Base-by-base conservation (phyloP, 345 rosid species). In the Trapa bicornis region DNA sequence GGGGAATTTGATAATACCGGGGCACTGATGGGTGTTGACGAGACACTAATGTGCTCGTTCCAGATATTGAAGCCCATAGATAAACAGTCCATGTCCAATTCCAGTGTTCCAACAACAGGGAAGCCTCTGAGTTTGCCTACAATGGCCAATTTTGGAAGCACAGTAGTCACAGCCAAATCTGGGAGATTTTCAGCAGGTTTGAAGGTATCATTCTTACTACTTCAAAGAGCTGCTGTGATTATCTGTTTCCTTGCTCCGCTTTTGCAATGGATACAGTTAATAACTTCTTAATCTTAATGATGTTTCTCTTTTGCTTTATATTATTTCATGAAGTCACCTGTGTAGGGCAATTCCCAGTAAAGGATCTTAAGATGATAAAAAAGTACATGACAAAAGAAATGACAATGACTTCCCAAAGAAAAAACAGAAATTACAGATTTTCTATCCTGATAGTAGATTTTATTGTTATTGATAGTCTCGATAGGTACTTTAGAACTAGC, bases 1-100 rank as follows among this genome's bases (percentile, higher is more conserved):
- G 67, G 67, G 32, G 67, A 64, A 36, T 64, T 64, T 33, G 29
- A 41, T n/a, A 64, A 64, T 64, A 50, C 67, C 8, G 67, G 67
- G 45, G 67, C 67, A 9, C 41, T 64, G 67, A 64, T 64, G 67
- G 35, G 48, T n/a, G 67, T 64, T 42, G 67, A 64, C n/a, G 67
- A 64, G 67, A 41, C 48, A 39, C 48, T 64, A 5, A 64, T 64
- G 67, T 64, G 67, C 50, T 64, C 67, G 50, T 64, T 64, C 67
- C 67, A 64, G 39, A 64, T 64, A 41, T 50, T 64, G 17, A 64
- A 64, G 67, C 43, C 67, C 15, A 32, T 15, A 41, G 50, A 41
- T 22, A 64, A 41, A 64, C 39, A 45, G 50, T 32, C 48, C 45
- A 64, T 39, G 33, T 35, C 67, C 48, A 22, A n/a, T 6, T 45